Evolutionary conservation across 805 yeast species (phyloP).

Genomic region (Clavispora carvajalis): DNA sequence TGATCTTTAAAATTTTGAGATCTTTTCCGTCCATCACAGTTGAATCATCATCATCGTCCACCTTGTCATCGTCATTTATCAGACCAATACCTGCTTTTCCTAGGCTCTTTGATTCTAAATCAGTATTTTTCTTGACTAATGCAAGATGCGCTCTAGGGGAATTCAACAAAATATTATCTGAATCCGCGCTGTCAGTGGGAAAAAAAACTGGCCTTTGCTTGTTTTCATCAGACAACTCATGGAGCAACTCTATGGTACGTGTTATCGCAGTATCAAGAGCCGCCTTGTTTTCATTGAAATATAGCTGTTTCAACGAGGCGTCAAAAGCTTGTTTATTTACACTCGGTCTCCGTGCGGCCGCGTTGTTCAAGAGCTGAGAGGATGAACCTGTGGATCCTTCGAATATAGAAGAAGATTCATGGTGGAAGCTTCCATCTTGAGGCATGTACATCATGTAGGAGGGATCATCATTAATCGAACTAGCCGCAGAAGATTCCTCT

Average conservation of each 20-base stretch:
- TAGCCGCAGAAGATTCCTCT: slow-evolving; percentile 7
- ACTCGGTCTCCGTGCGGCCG: slow-evolving; percentile 11
- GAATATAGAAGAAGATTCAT: slow-evolving; percentile 24
- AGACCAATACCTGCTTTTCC: slow-evolving; percentile 14
- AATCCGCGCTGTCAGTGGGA: slow-evolving; percentile 41
- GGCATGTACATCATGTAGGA: slow-evolving; percentile 25
- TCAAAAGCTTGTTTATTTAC: slow-evolving; percentile 27
- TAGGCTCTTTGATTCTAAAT: slow-evolving; percentile 12
- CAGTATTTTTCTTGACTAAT: slow-evolving; percentile 38
- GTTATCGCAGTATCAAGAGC: slow-evolving; percentile 59
- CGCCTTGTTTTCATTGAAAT: slow-evolving; percentile 67
- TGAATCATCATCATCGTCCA: slow-evolving; percentile 10
- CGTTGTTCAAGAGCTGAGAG: slow-evolving; percentile 3
- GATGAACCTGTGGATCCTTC: slow-evolving; percentile 26
- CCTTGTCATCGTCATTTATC: slow-evolving; percentile 2
- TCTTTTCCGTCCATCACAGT: slow-evolving; percentile 24
- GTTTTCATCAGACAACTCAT: slow-evolving; percentile 53
- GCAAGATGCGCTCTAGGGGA: slow-evolving; percentile 51
- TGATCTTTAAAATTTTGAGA: slow-evolving; percentile 58
- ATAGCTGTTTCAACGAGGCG: slow-evolving; percentile 65
- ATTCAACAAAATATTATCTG: slow-evolving; percentile 37
- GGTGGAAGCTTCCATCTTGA: slow-evolving; percentile 25
- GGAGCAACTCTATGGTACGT: slow-evolving; percentile 45
- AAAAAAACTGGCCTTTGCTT: slow-evolving; percentile 55
- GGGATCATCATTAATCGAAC: slow-evolving; percentile 8